These are phyloP conservation scores for Camellia japonica DNA, from an alignment of 148 eudicot genomes.

Conservation along the genomic window DNA sequence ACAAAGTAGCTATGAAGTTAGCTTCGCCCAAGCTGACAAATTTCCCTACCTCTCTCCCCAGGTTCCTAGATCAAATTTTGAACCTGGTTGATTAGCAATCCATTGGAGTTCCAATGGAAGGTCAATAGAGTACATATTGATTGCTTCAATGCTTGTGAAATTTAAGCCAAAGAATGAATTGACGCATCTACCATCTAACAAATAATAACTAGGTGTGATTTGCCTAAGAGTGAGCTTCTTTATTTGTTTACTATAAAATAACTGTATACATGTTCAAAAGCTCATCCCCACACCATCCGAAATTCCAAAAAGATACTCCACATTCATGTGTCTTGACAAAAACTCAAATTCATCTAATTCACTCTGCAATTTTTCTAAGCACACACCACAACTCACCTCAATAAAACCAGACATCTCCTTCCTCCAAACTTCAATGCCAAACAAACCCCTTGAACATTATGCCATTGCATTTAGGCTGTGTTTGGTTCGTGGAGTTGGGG, in stretches of 20 bases:
- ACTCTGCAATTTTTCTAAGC: background rate
- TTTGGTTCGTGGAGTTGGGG: too few relatives aligned
- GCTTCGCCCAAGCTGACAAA: background rate
- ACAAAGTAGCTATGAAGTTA: too few relatives aligned
- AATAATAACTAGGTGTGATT: background rate
- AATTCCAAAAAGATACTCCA: background rate
- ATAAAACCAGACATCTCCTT: background rate
- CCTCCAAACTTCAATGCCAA: slow-evolving; percentile 1
- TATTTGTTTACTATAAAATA: background rate
- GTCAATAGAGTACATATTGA: background rate
- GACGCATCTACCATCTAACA: background rate
- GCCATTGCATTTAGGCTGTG: too few relatives aligned
- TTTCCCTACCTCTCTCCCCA: background rate
- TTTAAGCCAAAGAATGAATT: background rate
- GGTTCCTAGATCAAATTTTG: background rate
- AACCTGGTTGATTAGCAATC: background rate
- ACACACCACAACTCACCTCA: background rate
- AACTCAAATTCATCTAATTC: slow-evolving; percentile 3
- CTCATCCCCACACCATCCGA: background rate
- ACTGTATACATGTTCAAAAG: background rate
- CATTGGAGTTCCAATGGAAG: background rate
- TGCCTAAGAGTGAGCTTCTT: background rate
- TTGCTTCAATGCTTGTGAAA: background rate
- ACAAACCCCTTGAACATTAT: background rate
- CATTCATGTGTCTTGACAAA: background rate